A percentile compares a stretch with the other conserved stretches of the same genome.
Conservation (phyloP, 2,329 filamentous ascomycete genomes). For the Lanzia echinophila region DNA sequence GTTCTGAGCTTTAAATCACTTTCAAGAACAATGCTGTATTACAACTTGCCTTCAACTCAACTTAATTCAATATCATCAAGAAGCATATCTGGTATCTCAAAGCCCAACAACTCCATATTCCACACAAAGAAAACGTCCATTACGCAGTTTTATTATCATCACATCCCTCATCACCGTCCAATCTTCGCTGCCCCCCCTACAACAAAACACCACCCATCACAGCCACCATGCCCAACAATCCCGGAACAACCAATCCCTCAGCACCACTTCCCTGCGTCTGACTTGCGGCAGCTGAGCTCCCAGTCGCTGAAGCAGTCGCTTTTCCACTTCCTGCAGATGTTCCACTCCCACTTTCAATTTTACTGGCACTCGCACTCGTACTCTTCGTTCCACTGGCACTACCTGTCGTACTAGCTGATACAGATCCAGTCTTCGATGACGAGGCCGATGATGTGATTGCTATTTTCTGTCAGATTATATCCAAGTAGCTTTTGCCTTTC, state of each 20-base stretch:
- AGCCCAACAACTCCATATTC: neutral
- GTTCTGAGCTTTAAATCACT: no score
- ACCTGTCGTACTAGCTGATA: neutral
- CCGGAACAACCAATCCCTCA: neutral
- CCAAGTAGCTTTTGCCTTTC: neutral
- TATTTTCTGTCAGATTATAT: no score
- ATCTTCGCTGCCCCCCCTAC: neutral
- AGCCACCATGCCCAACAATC: neutral
- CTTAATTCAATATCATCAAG: no score
- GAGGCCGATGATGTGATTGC: neutral
- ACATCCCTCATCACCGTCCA: neutral
- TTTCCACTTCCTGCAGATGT: neutral
- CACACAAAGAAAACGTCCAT: neutral
- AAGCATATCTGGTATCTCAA: neutral
- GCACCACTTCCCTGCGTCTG: neutral
- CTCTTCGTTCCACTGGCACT: neutral
- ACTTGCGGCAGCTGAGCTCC: neutral
- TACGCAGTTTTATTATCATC: neutral
- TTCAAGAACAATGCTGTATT: no score
- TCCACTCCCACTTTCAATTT: neutral
- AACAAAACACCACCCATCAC: neutral
- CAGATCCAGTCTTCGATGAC: neutral
- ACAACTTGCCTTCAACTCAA: no score
- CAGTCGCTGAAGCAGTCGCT: neutral
- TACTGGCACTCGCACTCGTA: neutral